A percentile compares a stretch with the other conserved stretches of the same genome.
Evolutionary conservation across 2,329 filamentous ascomycete genomes (phyloP).

Genomic region (Coniosporium tulheliwenetii): DNA sequence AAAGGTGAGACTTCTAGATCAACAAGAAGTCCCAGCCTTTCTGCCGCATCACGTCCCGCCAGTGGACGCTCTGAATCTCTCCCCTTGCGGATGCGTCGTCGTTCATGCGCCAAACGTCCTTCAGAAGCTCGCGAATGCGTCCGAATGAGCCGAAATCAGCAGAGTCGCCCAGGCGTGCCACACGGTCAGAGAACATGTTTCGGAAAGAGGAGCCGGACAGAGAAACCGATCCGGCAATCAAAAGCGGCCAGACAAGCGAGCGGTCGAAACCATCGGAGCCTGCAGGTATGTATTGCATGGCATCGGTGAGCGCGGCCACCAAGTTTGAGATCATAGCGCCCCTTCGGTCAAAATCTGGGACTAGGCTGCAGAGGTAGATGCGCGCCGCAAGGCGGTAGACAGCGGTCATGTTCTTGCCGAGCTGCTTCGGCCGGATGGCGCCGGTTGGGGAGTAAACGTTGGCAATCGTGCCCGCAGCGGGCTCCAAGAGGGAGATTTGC

Average conservation of each 20-base stretch:
- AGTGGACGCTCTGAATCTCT: constrained; percentile 59
- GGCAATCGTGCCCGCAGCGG: constrained; percentile 30
- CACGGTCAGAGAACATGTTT: constrained; percentile 59
- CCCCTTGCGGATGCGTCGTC: constrained; percentile 42
- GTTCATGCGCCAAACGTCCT: constrained; percentile 66
- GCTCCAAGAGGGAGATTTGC: constrained; percentile 72
- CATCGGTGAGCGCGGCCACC: constrained; percentile 59
- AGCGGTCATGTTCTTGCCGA: constrained; percentile 75
- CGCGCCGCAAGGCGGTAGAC: constrained; percentile 85
- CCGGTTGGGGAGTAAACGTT: constrained; percentile 46
- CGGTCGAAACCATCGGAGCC: constrained; percentile 76
- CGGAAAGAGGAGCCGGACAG: constrained; percentile 61
- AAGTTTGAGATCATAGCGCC: constrained; percentile 62
- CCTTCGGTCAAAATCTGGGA: constrained; percentile 69
- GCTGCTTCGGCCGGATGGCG: constrained; percentile 63
- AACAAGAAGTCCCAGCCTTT: constrained; percentile 88
- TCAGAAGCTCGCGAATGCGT: constrained; percentile 60
- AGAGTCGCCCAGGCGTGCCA: constrained; percentile 59
- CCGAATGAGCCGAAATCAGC: constrained; percentile 73
- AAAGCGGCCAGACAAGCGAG: constrained; percentile 82
- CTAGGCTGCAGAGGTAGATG: constrained; percentile 91
- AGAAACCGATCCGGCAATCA: constrained; percentile 71
- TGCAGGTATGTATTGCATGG: constrained; percentile 68
- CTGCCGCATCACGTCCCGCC: constrained; percentile 84
- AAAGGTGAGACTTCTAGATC: constrained; percentile 38